Base-by-base conservation (phyloP, 1,284 basidiomycete genomes). In the Thecaphora thlaspeos region DNA sequence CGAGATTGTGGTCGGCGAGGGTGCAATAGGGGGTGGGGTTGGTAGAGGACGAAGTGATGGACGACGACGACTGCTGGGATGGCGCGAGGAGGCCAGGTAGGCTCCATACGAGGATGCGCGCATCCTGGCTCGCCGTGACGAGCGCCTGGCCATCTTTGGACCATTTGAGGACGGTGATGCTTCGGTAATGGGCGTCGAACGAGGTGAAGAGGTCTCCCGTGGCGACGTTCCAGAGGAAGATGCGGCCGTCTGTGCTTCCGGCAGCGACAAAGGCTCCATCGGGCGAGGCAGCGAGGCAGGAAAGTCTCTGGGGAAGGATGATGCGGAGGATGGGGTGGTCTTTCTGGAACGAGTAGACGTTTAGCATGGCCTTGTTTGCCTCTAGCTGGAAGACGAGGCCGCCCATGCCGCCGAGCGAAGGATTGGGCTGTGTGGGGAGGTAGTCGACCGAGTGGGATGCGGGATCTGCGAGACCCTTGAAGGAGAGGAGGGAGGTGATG, bases 181-280 rank as follows among this genome's bases (percentile, higher is more conserved):
- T 83, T 44, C 93, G 89, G 80, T 96, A 98, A 79, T 97, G 94
- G 9, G 91, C 93, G 64, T 95, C 93, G 84, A 92, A 92, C 0
- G 88, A 86, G 55, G 88, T 86, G 79, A 88, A 88, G 41, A 98
- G 82, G 39, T 90, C 86, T 8, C 94, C 94, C 3, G 91, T 94
- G 2, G 88, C 83, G 68, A 92, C 82, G 90, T 95, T 91, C 94
- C 94, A 98, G 1, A 98, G 80, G 75, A 92, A 93, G 70, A 97
- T 84, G 46, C 91, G 86, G 24, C 94, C 94, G 72, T 89, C 88
- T 2, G 84, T 79, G 0, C 90, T 92, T 21, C 92, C 94, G 14
- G 88, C 91, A 0, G 90, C 92, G 65, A 89, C 89, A 68, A 87
- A 89, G 19, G 82, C 80, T 2, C 90, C 91, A 44, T 81, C 82